Conservation (phyloP, 2,329 filamentous ascomycete species). For the Dactylonectria estremocensis region DNA sequence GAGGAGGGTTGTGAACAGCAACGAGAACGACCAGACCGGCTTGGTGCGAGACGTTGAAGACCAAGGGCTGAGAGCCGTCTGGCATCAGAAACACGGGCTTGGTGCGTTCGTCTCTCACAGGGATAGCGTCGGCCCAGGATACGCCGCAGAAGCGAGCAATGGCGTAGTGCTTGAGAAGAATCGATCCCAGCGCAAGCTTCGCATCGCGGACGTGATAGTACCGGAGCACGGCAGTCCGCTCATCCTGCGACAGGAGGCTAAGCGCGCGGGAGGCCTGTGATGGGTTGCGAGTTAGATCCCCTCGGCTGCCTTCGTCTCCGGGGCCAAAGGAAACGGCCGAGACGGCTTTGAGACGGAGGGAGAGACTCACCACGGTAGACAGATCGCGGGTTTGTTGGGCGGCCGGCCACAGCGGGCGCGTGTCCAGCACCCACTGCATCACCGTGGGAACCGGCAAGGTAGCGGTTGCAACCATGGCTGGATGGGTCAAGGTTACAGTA, state of each 20-base stretch:
- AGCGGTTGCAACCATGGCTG: constrained; percentile 5
- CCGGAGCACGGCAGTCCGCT: constrained; percentile 70
- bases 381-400: constrained; percentile 65
- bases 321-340: not conserved
- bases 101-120: constrained; percentile 69
- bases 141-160: constrained; percentile 72
- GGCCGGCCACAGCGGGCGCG: constrained; percentile 70
- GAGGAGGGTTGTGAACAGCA: constrained; percentile 61
- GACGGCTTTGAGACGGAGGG: not conserved
- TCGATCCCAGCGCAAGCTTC: constrained; percentile 80
- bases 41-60: constrained; percentile 86
- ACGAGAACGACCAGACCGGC: constrained; percentile 80
- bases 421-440: constrained; percentile 76
- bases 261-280: constrained; percentile 69
- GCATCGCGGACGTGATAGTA: constrained; percentile 81
- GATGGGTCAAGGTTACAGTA: not conserved
- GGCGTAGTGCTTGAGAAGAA: constrained; percentile 81
- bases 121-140: constrained; percentile 72
- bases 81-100: constrained; percentile 69
- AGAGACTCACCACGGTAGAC: constrained; percentile 58
- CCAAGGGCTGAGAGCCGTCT: constrained; percentile 64
- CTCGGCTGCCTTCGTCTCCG: not conserved
- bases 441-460: constrained; percentile 53
- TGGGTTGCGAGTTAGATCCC: constrained; percentile 6
- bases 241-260: constrained; percentile 66